phyloP scores from a whole-genome alignment of 2,329 filamentous ascomycete species.

The Myriosclerotinia duriaeana region DNA sequence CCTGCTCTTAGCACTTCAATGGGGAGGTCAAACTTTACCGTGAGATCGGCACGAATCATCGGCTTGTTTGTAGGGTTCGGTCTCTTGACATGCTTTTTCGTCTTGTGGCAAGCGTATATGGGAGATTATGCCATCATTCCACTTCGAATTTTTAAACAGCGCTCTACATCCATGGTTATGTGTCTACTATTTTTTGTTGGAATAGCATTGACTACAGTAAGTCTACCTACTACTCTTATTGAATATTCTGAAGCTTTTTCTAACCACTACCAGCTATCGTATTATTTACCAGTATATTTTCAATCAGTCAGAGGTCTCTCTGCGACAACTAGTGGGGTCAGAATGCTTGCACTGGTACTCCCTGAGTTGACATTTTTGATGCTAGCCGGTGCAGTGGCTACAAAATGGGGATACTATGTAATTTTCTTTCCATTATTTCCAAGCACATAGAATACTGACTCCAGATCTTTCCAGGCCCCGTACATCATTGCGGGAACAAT shows the following conservation, averaged over 20 bases:
- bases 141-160: slow-evolving; percentile 41
- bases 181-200: slow-evolving; percentile 38
- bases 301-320: slow-evolving; percentile 37
- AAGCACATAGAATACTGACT: background rate
- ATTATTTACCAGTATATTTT: slow-evolving; percentile 41
- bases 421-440: background rate
- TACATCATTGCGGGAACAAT: slow-evolving; percentile 37
- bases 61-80: slow-evolving; percentile 40
- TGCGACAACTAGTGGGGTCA: background rate
- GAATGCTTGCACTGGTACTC: background rate
- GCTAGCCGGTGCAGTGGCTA: background rate
- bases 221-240: too few species aligned
- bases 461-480: slow-evolving; percentile 9
- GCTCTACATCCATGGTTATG: slow-evolving; percentile 39
- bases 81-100: slow-evolving; percentile 37
- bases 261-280: slow-evolving; percentile 34
- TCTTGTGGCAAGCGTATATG: slow-evolving; percentile 34
- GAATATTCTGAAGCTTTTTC: too few species aligned
- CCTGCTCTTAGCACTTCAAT: slow-evolving; percentile 45
- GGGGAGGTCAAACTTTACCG: slow-evolving; percentile 42
- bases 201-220: background rate
- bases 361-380: background rate
- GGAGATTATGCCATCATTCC: slow-evolving; percentile 38
- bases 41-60: slow-evolving; percentile 41
- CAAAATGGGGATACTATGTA: slow-evolving; percentile 11